Base-by-base conservation (phyloP, 2,329 filamentous ascomycete species). In the Diaporthe eres region DNA sequence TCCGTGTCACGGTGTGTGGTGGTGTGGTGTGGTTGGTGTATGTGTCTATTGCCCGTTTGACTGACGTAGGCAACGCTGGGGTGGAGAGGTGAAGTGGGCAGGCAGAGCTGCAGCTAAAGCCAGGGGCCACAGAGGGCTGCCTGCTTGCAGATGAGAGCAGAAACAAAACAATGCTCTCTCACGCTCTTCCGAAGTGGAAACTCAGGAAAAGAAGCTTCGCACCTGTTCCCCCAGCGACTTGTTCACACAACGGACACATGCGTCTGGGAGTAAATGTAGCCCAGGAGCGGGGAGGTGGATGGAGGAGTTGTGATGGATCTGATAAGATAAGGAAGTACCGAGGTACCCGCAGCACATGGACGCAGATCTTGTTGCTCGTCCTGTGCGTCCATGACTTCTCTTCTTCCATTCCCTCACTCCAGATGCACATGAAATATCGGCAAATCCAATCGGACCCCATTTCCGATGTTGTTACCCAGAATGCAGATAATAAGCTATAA, bases 291-390 rank as follows among this genome's bases (percentile, higher is more conserved):
- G 31, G 9, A 42, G 47, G 57, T 13, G 31, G 13, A 6, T 53
- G 53, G 63, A 31, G 15, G 42, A 73, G 58, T 37, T 57, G 7
- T 28, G 58, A 73, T 73, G 55, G 71, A 22, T 51, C 22, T 57
- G 55, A 60, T 57, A 37, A 65, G 58, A 42, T 51, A 10, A 25
- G n/a, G 19, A 44, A 55, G 47, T 12, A 22, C 34, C 28, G 28
- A 22, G 49, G 67, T 57, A 44, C 63, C 31, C 22, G 53, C 19
- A 28, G 17, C 28, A 15, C 12, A 10, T 47, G n/a, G 37, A n/a
- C 2, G 25, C 22, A 22, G 58, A 17, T 61, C 31, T 61, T 6
- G 5, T 44, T 19, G 15, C 42, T 15, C 57, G 19, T 60, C 55
- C 28, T 6, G 7, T 37, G 19, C 4, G 2, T 28, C 13, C n/a